These are phyloP conservation scores for Wickerhamomyces canadensis DNA, from an alignment of 805 yeast genomes.

Conservation along the genomic window DNA sequence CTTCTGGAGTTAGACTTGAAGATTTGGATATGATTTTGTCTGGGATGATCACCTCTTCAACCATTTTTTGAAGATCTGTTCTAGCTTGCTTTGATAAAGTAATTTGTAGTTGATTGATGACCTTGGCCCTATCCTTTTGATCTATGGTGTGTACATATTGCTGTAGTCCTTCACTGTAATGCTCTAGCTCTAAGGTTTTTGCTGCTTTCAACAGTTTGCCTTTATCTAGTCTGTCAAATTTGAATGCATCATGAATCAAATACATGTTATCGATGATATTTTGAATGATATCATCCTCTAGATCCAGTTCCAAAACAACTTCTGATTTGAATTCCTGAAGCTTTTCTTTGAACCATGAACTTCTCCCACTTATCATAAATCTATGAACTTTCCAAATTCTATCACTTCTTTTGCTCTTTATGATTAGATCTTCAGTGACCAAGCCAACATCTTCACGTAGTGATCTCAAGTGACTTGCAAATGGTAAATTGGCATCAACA, in stretches of 20 bases:
- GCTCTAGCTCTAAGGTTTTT: slow-evolving; percentile 27
- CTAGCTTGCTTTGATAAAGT: slow-evolving; percentile 17
- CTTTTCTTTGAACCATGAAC: slow-evolving; percentile 25
- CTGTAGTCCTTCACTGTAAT: slow-evolving; percentile 32
- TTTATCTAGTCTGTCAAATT: slow-evolving; percentile 26
- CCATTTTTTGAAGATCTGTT: slow-evolving; percentile 14
- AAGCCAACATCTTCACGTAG: slow-evolving; percentile 23
- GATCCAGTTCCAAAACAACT: slow-evolving; percentile 14
- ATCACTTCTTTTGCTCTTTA: slow-evolving; percentile 16
- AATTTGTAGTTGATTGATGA: slow-evolving; percentile 26
- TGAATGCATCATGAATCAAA: slow-evolving; percentile 35
- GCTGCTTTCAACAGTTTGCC: slow-evolving; percentile 28
- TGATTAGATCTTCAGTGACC: slow-evolving; percentile 17
- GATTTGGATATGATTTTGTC: slow-evolving; percentile 6
- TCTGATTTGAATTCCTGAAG: slow-evolving; percentile 21
- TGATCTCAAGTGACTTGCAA: slow-evolving; percentile 62
- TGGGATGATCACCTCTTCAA: slow-evolving; percentile 13
- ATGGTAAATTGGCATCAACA: slow-evolving; percentile 64
- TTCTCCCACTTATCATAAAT: slow-evolving; percentile 36
- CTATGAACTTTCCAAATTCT: slow-evolving; percentile 29
- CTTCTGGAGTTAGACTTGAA: slow-evolving; percentile 3
- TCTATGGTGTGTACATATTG: slow-evolving; percentile 23
- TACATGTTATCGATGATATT: slow-evolving; percentile 29
- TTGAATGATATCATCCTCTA: slow-evolving; percentile 19
- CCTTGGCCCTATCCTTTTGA: slow-evolving; percentile 26